Base-by-base conservation (phyloP, 2,329 filamentous ascomycete genomes). In the Colletotrichum theobromicola region DNA sequence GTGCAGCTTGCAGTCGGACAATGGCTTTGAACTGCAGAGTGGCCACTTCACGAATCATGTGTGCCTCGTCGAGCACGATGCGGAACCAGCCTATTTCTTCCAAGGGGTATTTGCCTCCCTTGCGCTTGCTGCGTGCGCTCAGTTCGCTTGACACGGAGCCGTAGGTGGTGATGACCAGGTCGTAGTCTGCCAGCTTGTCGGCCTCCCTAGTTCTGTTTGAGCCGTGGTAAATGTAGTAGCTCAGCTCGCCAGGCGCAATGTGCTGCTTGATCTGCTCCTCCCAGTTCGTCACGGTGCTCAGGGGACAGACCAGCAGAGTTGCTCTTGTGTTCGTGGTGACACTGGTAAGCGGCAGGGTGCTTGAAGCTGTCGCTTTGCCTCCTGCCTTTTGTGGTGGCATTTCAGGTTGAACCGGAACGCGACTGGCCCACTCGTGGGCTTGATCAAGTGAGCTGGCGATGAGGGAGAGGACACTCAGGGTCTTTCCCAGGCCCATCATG, bases 221-320 rank as follows among this genome's bases (percentile, higher is more conserved):
- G 4, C 97, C 97, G 82, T 99, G 97, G 77, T 98, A 98, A 69
- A 97, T 91, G 81, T 97, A 95, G 80, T 92, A 95, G 2, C 87
- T 92, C 21, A 98, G 81, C 9, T 89, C 85, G 1, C 88, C 89
- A 1, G 90, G 87, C 64, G 90, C 88, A 60, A 98, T 87, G 82
- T 99, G 97, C 73, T 94, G 90, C 79, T 93, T 93, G 75, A 98
- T 94, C 83, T 99, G 97, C 78, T 95, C 92, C 79, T 96, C 94
- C 97, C 97, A 99, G 80, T 98, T 99, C 30, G 94, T 93, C 72
- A 98, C 92, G 0, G 96, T 97, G 80, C 95, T 98, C 4, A 98
- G 89, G 1, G 97, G 97, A 71, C 94, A 97, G 18, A 99, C 91
- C 21, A 99, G 89, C 35, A 99, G 87, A 0, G 97, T 98, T 1